These are phyloP conservation scores for Cenchrus fungigraminus DNA, from an alignment of 176 grass and related monocot genomes.

Conservation along the genomic window DNA sequence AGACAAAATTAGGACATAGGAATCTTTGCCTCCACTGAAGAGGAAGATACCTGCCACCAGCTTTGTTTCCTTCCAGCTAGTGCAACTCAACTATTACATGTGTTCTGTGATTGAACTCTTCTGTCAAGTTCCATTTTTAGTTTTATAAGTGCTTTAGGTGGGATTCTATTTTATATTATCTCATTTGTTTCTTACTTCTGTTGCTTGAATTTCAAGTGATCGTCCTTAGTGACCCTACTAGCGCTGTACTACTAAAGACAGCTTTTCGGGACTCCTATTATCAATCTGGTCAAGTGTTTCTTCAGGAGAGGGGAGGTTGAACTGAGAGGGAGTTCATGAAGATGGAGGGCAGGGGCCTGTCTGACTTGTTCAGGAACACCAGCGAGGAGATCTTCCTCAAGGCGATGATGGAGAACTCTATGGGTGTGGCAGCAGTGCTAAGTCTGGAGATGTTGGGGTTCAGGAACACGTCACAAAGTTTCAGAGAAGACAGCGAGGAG, in stretches of 20 bases:
- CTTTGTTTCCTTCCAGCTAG: slow-evolving; percentile 40
- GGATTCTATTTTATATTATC: slow-evolving; percentile 44
- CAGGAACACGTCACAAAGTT: slow-evolving; percentile 54
- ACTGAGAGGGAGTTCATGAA: slow-evolving; percentile 50
- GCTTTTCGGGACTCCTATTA: slow-evolving; percentile 29
- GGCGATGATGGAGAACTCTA: slow-evolving; percentile 67
- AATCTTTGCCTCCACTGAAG: slow-evolving; percentile 51
- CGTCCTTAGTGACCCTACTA: slow-evolving; percentile 17
- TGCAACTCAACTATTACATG: slow-evolving; percentile 34
- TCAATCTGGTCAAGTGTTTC: slow-evolving; percentile 41
- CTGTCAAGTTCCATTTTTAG: slow-evolving; percentile 39
- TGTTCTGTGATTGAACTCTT: slow-evolving; percentile 56
- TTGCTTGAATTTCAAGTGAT: slow-evolving; percentile 35
- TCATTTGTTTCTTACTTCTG: slow-evolving; percentile 26
- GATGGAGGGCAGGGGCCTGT: slow-evolving; percentile 62
- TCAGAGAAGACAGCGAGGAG: slow-evolving; percentile 74
- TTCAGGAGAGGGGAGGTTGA: slow-evolving; percentile 26
- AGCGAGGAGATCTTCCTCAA: slow-evolving; percentile 83
- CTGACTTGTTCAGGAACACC: slow-evolving; percentile 76
- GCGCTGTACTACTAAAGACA: slow-evolving; percentile 47
- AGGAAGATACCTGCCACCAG: slow-evolving; percentile 48
- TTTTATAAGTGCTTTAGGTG: slow-evolving; percentile 44
- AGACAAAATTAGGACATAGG: slow-evolving; percentile 55
- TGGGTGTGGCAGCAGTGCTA: slow-evolving; percentile 49
- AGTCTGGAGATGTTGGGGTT: slow-evolving; percentile 77